phyloP scores from a whole-genome alignment of 1,284 basidiomycete species.

The Vanrija pseudolonga region DNA sequence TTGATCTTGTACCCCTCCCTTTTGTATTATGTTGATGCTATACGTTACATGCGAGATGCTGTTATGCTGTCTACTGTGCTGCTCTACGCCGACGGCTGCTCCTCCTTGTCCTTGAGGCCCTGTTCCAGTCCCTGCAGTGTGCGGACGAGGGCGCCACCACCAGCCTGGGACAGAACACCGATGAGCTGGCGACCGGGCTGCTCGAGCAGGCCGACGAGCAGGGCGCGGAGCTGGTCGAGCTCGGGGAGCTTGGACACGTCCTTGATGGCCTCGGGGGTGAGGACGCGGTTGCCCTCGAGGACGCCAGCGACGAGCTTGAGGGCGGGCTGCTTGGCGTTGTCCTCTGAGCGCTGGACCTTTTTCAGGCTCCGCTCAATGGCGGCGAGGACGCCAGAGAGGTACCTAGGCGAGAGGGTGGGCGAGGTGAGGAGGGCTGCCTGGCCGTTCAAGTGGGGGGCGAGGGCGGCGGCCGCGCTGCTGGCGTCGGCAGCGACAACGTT shows the following conservation, averaged over 20 bases:
- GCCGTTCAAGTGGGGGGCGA: slow-evolving; percentile 8
- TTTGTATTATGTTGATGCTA: not conserved
- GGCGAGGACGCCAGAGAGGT: slow-evolving; percentile 39
- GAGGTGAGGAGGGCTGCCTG: slow-evolving; percentile 45
- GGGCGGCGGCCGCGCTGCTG: not conserved
- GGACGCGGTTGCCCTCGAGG: slow-evolving; percentile 38
- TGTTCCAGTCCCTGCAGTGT: slow-evolving; percentile 48
- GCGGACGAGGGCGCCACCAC: slow-evolving; percentile 46
- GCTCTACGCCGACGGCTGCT: not conserved
- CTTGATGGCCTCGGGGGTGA: slow-evolving; percentile 24
- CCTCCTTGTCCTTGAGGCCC: slow-evolving; percentile 36
- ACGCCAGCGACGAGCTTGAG: slow-evolving; percentile 46
- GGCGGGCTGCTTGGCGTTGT: slow-evolving; percentile 35
- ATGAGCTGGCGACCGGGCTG: slow-evolving; percentile 38
- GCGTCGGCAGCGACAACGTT: slow-evolving; percentile 17
- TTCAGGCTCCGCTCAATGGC: slow-evolving; percentile 36
- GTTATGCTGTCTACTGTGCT: too few species aligned
- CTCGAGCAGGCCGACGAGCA: slow-evolving; percentile 49
- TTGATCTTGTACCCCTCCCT: not conserved
- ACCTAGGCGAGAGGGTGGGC: slow-evolving; percentile 45
- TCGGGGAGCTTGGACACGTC: slow-evolving; percentile 45
- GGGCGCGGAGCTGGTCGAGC: slow-evolving; percentile 43
- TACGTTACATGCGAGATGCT: not conserved
- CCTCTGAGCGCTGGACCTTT: slow-evolving; percentile 28
- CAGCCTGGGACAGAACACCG: slow-evolving; percentile 42